Evolutionary conservation across 805 yeast species (phyloP), one percentile per base, ranked within the genome.

Genomic region (Candida andamanensis): DNA sequence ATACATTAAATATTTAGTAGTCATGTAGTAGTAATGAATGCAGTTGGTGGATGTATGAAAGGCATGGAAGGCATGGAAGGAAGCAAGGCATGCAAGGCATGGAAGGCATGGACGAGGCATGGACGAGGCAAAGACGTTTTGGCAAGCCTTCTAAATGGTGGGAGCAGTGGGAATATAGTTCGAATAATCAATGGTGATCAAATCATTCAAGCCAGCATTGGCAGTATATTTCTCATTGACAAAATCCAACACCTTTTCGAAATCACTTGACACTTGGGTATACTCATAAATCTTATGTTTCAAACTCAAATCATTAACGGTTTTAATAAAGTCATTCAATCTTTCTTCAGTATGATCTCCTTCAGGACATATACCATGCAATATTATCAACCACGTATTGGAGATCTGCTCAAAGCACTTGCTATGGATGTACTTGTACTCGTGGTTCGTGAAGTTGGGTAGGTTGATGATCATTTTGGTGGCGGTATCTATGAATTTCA

Each of bases 391-490:
- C 82, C 82, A 76, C 4, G 79, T 76, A 32, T 69, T 66, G 12
- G 74, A 63, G 11, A 79, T 59, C 50, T 79, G 83, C 41, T 74
- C 79, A 49, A 74, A 78, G 4, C 83, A 81, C 47, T 72, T 57
- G 33, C 48, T 47, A 39, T 63, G 67, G 48, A 63, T 74, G 49
- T 74, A 74, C 41, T 62, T 71, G 47, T 65, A 75, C 46, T 74
- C 80, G 35, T 60, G 53, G 38, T 75, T 74, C 27, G 74, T 47
- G 61, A 87, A 85, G 26, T 66, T 67, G 6, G 95, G 95, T 32
- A 83, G 59, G 32, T 68, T 69, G 46, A 75, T 78, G 33, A 85
- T 65, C 32, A 80, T 58, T 28, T 60, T 56, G 1, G 85, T 73
- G 29, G 85, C 72, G 33, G 66, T 69, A 50, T 78, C 77, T 30